Evolutionary conservation across 1,284 basidiomycete species (phyloP).

Genomic region (Ustilago sp.): DNA sequence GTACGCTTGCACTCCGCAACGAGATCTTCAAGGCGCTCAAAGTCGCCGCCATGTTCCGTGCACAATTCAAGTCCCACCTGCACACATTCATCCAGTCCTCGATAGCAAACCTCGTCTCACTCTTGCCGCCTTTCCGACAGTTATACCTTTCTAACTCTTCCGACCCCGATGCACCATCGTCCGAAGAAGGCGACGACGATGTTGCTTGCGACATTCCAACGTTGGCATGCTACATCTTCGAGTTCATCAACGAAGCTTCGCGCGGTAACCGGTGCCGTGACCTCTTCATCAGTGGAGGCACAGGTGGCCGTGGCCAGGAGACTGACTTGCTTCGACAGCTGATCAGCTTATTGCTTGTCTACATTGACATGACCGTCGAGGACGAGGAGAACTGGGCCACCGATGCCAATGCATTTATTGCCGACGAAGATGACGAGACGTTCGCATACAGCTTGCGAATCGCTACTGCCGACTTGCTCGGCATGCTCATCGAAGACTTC

Average conservation of each 20-base stretch:
- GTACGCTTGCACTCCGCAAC: constrained; percentile 51
- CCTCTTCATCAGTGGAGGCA: constrained; percentile 73
- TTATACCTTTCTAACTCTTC: constrained; percentile 70
- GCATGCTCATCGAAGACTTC: constrained; percentile 80
- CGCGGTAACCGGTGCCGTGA: constrained; percentile 76
- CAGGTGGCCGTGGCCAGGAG: constrained; percentile 67
- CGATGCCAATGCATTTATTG: constrained; percentile 90
- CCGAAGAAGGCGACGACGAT: constrained; percentile 80
- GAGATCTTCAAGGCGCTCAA: constrained; percentile 64
- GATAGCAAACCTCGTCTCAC: constrained; percentile 44
- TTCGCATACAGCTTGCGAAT: constrained; percentile 84
- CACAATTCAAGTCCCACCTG: constrained; percentile 54
- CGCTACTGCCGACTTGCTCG: constrained; percentile 84
- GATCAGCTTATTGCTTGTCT: constrained; percentile 77
- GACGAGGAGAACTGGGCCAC: constrained; percentile 93
- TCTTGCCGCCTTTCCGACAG: constrained; percentile 45
- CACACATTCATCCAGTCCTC: constrained; percentile 33
- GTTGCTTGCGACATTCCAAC: constrained; percentile 76
- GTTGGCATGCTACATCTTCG: constrained; percentile 81
- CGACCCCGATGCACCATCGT: constrained; percentile 73
- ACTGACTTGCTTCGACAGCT: constrained; percentile 73
- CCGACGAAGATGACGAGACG: constrained; percentile 93
- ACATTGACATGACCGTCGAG: constrained; percentile 87
- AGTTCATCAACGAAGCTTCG: constrained; percentile 79
- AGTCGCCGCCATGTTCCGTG: constrained; percentile 58